phyloP scores from a whole-genome alignment of 805 yeast species.

The Hanseniaspora hatyaiensis region DNA sequence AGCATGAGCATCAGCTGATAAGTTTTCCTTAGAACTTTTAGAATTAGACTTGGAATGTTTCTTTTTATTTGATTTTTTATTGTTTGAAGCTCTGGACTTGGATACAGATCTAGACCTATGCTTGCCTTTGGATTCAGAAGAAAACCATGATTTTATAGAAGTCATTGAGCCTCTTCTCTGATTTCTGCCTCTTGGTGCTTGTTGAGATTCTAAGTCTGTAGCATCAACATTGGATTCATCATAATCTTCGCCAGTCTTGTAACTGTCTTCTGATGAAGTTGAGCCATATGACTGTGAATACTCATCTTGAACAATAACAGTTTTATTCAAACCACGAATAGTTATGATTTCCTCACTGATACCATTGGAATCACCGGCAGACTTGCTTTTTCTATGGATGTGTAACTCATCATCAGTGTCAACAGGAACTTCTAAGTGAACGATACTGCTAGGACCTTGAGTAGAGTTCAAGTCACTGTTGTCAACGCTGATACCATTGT shows the following conservation, averaged over 20 bases:
- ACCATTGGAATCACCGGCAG: constrained; percentile 12
- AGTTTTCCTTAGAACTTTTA: too few relatives aligned
- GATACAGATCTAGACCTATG: constrained; percentile 8
- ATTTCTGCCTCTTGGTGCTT: constrained; percentile 10
- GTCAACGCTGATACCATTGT: background rate
- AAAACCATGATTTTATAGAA: constrained; percentile 14
- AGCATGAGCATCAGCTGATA: too few relatives aligned
- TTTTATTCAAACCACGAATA: constrained; percentile 15
- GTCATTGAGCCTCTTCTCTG: constrained; percentile 15
- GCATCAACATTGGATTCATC: background rate
- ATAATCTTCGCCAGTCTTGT: background rate
- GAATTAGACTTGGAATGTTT: background rate
- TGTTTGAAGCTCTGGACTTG: background rate
- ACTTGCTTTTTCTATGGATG: constrained; percentile 10
- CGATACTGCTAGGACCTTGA: background rate
- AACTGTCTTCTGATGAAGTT: constrained; percentile 7
- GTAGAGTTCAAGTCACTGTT: background rate
- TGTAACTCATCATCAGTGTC: constrained; percentile 13
- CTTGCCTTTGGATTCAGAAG: constrained; percentile 10
- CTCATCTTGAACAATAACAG: constrained; percentile 15
- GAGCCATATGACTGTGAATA: constrained; percentile 14
- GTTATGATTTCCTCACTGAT: constrained; percentile 15
- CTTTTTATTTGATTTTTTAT: background rate
- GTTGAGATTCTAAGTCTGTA: constrained; percentile 10
- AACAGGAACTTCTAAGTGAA: constrained; percentile 11